Evolutionary conservation across 176 grass and related monocot genomes (phyloP), one percentile per base, ranked within the genome.

Genomic region (Urochloa ruziziensis): DNA sequence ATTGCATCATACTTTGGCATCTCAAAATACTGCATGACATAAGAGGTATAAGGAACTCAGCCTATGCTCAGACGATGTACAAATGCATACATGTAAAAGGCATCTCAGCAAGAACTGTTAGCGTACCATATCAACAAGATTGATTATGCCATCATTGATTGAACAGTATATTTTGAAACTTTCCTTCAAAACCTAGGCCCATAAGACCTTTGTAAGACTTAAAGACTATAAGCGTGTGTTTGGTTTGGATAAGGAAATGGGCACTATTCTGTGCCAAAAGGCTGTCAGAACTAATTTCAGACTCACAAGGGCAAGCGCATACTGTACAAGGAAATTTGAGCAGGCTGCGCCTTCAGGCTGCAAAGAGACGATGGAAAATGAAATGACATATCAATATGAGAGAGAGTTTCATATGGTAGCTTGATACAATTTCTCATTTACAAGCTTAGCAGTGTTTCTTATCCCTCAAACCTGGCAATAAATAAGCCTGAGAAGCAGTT

Each of bases 101-200:
- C 59, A 84, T 10, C 47, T 75, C 29, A 2, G 29, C 18, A 77
- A 74, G 29, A 86, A 67, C 21, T 83, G 58, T 21, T 19, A 80
- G 33, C 30, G 17, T 95, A 95, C 96, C 96, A 93, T 95, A 85
- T 98, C 96, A 63, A 98, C 89, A 73, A 98, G 92, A 90, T 95
- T 98, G 64, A 98, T 98, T 79, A 98, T 98, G 70, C 95, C 95
- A 74, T 98, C 96, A 87, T 98, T 98, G 49, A 98, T 88, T 23
- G 96, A 88, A 75, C 96, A 98, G 65, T 98, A 95, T 80, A 98
- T 87, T 88, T 95, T 98, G 83, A 98, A 98, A 74, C 96, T 98
- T 74, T 98, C 96, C 63, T 98, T 98, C 76, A 98, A 83, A 88
- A 93, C 87, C 93, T 98, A 81, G 58, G 59, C 37, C 79, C 54